A percentile compares a stretch with the other conserved stretches of the same genome.
These are phyloP conservation scores for Fusarium lyarnte DNA, from an alignment of 2,329 filamentous ascomycete species.

Conservation along the genomic window DNA sequence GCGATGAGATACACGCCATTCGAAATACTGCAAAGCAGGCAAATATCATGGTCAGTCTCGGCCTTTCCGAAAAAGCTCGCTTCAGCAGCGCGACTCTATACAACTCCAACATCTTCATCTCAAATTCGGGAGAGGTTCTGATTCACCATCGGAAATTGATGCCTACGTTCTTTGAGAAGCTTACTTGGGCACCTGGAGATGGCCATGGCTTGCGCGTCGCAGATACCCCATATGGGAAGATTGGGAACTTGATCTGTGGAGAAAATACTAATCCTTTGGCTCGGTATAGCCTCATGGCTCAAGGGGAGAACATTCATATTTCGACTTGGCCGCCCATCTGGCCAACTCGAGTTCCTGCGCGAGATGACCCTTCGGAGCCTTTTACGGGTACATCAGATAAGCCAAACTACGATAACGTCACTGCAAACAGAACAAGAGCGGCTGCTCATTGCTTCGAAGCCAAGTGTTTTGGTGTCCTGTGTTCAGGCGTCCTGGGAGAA, in stretches of 20 bases:
- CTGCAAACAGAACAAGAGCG: constrained; percentile 61
- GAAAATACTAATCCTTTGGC: constrained; percentile 68
- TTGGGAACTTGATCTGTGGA: constrained; percentile 63
- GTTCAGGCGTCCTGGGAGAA: constrained; percentile 54
- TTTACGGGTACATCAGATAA: rapidly evolving
- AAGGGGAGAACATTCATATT: constrained; percentile 65
- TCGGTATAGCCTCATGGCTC: constrained; percentile 61
- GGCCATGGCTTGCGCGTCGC: constrained; percentile 59
- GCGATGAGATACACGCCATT: constrained; percentile 56
- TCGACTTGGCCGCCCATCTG: constrained; percentile 65
- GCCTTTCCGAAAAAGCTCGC: constrained; percentile 58
- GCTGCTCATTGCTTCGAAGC: constrained; percentile 68
- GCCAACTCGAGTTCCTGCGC: constrained; percentile 53
- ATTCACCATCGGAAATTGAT: constrained; percentile 64
- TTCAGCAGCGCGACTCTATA: constrained; percentile 58
- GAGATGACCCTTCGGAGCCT: rapidly evolving
- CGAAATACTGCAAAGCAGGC: constrained; percentile 50
- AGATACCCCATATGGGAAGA: constrained; percentile 55
- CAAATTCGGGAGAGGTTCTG: constrained; percentile 53
- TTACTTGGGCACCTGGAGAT: constrained; percentile 64
- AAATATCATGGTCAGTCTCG: constrained; percentile 56
- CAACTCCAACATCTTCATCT: constrained; percentile 62
- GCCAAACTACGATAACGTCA: constrained; percentile 62
- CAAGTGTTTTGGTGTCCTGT: constrained; percentile 64
- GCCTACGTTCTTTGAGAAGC: constrained; percentile 66